Percentiles rank a stretch among this genome's conserved stretches.
Conservation (phyloP, 139 green algal genomes). For the Tetradesmus obliquus region DNA sequence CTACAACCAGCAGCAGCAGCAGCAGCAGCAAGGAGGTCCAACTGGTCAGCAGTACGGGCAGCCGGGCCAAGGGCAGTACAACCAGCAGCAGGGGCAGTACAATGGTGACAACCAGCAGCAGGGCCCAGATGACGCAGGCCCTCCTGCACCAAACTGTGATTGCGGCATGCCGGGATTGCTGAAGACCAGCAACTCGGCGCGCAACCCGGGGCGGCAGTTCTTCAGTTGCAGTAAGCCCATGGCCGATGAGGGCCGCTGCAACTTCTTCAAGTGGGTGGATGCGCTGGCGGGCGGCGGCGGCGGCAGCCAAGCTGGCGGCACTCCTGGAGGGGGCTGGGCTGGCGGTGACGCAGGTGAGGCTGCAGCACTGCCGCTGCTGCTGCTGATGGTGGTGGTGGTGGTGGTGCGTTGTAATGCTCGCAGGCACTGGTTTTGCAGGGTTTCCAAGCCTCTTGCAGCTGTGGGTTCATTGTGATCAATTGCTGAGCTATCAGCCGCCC, state of each 20-base stretch:
- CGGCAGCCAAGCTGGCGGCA: not conserved
- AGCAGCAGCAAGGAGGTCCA: not conserved
- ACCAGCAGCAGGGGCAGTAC: not conserved
- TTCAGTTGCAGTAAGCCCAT: conserved; percentile 26
- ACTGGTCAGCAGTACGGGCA: not conserved
- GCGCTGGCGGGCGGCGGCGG: not conserved
- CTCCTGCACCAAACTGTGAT: not conserved
- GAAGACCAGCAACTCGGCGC: conserved; percentile 23
- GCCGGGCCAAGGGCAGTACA: not conserved
- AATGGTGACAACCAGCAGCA: not conserved
- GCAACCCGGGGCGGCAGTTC: conserved; percentile 41
- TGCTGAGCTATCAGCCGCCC: too few relatives aligned
- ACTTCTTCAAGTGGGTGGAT: conserved; percentile 30
- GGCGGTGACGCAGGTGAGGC: not conserved
- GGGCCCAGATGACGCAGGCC: not conserved
- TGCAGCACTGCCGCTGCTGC: too few relatives aligned
- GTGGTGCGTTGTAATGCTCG: too few relatives aligned
- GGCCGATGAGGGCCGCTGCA: conserved; percentile 2
- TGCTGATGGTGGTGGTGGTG: not conserved
- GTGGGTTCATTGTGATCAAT: too few relatives aligned
- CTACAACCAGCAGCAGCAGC: not conserved
- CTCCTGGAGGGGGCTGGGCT: not conserved
- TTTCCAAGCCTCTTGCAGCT: too few relatives aligned
- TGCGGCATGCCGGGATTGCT: not conserved
- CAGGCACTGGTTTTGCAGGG: too few relatives aligned